Conservation (phyloP, 768 basidiomycete species). For the Arthromyces matolae region DNA sequence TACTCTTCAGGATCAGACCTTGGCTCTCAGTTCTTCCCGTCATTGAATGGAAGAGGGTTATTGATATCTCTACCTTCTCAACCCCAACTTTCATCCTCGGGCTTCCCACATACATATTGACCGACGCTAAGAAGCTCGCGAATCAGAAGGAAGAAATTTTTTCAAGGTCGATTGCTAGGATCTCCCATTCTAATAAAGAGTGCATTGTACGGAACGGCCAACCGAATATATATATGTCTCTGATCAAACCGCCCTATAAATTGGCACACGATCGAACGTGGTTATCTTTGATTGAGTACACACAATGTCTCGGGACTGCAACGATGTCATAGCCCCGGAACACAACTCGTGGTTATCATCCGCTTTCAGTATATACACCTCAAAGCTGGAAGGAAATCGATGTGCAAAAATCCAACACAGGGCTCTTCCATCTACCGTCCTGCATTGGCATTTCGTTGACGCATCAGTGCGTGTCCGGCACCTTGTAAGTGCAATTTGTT, state of each 20-base stretch:
- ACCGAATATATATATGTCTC: constrained; percentile 7
- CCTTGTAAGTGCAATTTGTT: constrained; percentile 41
- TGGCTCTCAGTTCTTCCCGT: too few relatives aligned
- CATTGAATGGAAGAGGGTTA: too few relatives aligned
- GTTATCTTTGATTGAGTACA: constrained; percentile 9
- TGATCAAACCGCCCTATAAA: constrained; percentile 7
- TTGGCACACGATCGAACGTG: constrained; percentile 4
- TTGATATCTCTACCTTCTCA: too few relatives aligned
- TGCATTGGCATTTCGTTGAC: constrained; percentile 23
- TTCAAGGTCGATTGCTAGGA: too few relatives aligned
- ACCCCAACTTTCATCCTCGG: too few relatives aligned
- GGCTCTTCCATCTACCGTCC: constrained; percentile 6
- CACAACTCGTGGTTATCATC: constrained; percentile 3
- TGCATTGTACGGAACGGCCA: too few relatives aligned
- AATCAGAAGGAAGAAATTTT: too few relatives aligned
- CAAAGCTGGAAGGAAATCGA: background rate
- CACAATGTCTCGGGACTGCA: constrained; percentile 10
- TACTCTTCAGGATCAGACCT: too few relatives aligned
- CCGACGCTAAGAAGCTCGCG: too few relatives aligned
- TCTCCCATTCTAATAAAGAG: too few relatives aligned
- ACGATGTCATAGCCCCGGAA: constrained; percentile 4
- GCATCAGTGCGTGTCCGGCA: constrained; percentile 39
- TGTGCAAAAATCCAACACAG: constrained; percentile 2
- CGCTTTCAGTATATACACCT: constrained; percentile 4
- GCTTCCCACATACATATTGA: too few relatives aligned